Percentiles rank a stretch among this genome's conserved stretches.
phyloP scores from a whole-genome alignment of 352 stramenopile species.

The Globisporangium camurandrum region DNA sequence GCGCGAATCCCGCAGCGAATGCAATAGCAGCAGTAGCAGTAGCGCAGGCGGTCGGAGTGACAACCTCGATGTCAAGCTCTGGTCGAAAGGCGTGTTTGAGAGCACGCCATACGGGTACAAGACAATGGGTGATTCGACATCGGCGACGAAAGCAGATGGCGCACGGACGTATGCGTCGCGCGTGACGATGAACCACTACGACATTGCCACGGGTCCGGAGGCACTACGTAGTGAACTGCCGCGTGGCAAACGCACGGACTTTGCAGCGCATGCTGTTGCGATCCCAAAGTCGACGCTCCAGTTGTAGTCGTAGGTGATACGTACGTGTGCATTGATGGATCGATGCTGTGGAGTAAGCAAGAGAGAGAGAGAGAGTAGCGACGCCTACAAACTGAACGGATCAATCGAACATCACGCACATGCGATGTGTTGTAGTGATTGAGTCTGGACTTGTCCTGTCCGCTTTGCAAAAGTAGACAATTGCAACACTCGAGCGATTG shows the following conservation, averaged over 20 bases:
- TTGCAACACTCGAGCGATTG: too few species aligned
- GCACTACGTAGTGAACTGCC: conserved; percentile 41
- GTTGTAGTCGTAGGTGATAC: too few species aligned
- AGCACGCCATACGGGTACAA: conserved; percentile 80
- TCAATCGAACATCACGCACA: too few species aligned
- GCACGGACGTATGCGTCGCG: conserved; percentile 53
- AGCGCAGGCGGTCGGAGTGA: conserved; percentile 30
- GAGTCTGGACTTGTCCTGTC: too few species aligned
- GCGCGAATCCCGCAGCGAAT: conserved; percentile 8
- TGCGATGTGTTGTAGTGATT: too few species aligned
- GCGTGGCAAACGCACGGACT: conserved; percentile 59
- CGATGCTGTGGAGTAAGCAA: too few species aligned
- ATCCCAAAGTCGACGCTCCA: conserved; percentile 38
- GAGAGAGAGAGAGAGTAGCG: too few species aligned
- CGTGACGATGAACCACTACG: conserved; percentile 67
- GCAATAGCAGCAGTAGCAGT: background rate
- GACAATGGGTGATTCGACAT: conserved; percentile 74
- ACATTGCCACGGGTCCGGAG: conserved; percentile 41
- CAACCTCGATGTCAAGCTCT: conserved; percentile 73
- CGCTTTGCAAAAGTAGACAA: too few species aligned
- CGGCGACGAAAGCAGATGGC: conserved; percentile 26
- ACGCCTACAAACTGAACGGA: too few species aligned
- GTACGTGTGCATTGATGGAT: too few species aligned
- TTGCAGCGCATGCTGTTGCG: conserved; percentile 30
- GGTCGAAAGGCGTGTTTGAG: conserved; percentile 63